A percentile compares a stretch with the other conserved stretches of the same genome.
Evolutionary conservation across 768 basidiomycete genomes (phyloP).

Genomic region (Boletus tylopilopsis): DNA sequence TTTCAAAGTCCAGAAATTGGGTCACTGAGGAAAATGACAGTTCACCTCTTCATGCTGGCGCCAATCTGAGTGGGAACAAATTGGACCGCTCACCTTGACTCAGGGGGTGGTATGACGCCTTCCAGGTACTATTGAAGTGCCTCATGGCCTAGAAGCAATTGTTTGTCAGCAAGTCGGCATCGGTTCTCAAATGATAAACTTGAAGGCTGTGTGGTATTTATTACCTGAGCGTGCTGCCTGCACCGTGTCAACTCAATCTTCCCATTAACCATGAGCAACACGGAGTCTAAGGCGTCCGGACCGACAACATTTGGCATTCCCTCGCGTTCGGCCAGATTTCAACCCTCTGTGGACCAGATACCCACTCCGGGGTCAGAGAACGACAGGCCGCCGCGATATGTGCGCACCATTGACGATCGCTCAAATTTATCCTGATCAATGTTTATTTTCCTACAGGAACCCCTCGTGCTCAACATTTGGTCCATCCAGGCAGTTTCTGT

Average conservation of each 20-base stretch:
- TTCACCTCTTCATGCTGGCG: too few relatives aligned
- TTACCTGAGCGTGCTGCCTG: background rate
- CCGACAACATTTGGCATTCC: background rate
- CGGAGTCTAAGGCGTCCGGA: background rate
- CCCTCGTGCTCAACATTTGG: slow-evolving; percentile 34
- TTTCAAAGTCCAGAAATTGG: too few relatives aligned
- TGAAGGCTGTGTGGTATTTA: slow-evolving; percentile 1
- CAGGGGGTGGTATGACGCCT: too few relatives aligned
- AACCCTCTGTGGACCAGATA: slow-evolving; percentile 46
- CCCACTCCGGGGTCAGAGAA: slow-evolving; percentile 38
- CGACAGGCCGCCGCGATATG: slow-evolving; percentile 41
- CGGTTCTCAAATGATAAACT: background rate
- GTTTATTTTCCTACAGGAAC: slow-evolving; percentile 20
- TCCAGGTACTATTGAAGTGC: too few relatives aligned
- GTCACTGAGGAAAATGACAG: too few relatives aligned
- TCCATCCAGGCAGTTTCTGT: slow-evolving; percentile 38
- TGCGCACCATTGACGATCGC: slow-evolving; percentile 21
- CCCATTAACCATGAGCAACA: slow-evolving; percentile 7
- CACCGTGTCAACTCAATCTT: background rate
- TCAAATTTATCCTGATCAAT: background rate
- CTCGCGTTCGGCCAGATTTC: slow-evolving; percentile 35
- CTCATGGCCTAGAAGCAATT: too few relatives aligned
- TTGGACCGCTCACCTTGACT: too few relatives aligned
- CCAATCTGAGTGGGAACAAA: too few relatives aligned
- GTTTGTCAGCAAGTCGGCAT: background rate